Evolutionary conservation across 306 rosid species (phyloP), one percentile per base, ranked within the genome.

Genomic region (Sophora flavescens): DNA sequence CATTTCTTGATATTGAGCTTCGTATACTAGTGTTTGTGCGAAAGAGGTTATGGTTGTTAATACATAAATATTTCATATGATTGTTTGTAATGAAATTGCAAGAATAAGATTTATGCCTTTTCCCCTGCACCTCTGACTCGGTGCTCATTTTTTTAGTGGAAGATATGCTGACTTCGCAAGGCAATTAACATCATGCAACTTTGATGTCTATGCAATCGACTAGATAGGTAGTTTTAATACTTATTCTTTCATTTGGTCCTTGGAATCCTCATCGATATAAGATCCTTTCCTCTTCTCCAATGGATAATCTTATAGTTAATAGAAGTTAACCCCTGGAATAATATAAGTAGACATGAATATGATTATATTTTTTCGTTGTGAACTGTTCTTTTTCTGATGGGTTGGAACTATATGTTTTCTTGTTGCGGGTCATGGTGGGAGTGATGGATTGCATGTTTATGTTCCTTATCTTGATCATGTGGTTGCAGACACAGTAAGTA

Each of bases 391-490:
- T 17, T 70, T 74, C 16, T 6, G 48, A 66, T 1, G 42, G 72
- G 13, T 64, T 17, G 66, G 38, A 70, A 32, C 78, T 58, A 60
- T 78, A 58, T 63, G 18, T 78, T 36, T 53, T 54, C 44, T 16
- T 47, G n/a, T 69, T 70, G 58, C 74, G 92, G 99, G 99, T 85
- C 99, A 96, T 65, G 99, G 99, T 35, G 99, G 99, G 57, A 96
- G 99, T 72, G 99, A 96, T 86, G 99, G 99, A 82, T 84, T 96
- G 85, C 99, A 96, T 59, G 99, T 98, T 60, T 96, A 92, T 33
- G 99, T 96, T 75, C 99, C 99, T 45, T 92, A 98, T 62, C 97
- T 96, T 77, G 99, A 96, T 83, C 91, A 91, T 50, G 99, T 96
- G 58, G 98, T 87, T 74, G 99, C 96, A 58, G 99, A 96, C 83